Evolutionary conservation across 345 rosid species (phyloP), one percentile per base, ranked within the genome.

Genomic region (Limnanthes douglasii): DNA sequence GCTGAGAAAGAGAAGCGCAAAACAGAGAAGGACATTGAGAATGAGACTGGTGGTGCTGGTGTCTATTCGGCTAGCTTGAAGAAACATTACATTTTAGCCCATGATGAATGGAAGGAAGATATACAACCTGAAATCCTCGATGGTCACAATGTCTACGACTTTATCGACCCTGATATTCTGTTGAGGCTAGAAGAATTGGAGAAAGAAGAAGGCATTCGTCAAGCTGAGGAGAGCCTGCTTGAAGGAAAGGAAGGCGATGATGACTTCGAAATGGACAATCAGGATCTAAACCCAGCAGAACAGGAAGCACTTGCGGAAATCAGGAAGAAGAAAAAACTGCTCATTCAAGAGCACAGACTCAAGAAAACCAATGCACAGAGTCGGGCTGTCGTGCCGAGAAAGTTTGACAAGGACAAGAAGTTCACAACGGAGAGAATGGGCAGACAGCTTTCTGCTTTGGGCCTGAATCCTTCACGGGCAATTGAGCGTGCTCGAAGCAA

Each of bases 41-140:
- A 86, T 26, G 94, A 86, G 48, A 86, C 82, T 34, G 97, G 97
- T 21, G 93, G 97, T 34, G 94, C 93, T 31, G 94, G 97, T 34
- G 94, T 82, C 16, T 86, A 86, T 46, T 82, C 97, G 46, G 88
- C 88, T 42, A 75, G 70, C 50, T 67, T 86, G 64, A 78, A 21
- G 62, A 86, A 82, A 79, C 34, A 86, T 32, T 82, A 86, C 53
- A 60, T 86, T 44, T 65, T 86, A 52, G 67, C 75, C 1, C 48
- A 62, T 44, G 88, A 82, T 3, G 94, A 78, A 52, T 86, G 97
- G 95, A 86, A 86, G 49, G 85, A 82, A 12, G 97, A 86, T 61
- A 45, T 70, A 26, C 18, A 82, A 60, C 97, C 97, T 19, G 97
- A 86, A 64, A 78, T 86, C 62, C 94, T 82, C 31, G 94, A 86